Evolutionary conservation across 306 rosid species (phyloP), one percentile per base, ranked within the genome.

Genomic region (Lupinus albus): DNA sequence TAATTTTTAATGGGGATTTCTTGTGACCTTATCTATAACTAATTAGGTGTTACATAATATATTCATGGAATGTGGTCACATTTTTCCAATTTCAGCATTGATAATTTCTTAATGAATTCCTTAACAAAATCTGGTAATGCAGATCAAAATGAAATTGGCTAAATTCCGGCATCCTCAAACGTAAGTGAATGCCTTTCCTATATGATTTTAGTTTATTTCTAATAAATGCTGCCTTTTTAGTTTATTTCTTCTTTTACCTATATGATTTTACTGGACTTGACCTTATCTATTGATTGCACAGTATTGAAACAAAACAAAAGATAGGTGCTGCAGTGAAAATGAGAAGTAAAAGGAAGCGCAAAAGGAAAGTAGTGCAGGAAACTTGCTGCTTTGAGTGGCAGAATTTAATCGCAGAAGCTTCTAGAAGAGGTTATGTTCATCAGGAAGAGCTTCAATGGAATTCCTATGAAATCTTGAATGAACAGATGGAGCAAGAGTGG

Each of bases 91-190:
- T 58, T 51, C n/a, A 7, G 49, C 49, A 12, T 45, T 12, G 49
- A 12, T 45, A 45, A 45, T 53, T 66, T 51, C 45, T 69, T 36
- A 2, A 25, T 64, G 76, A 12, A 41, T 72, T 38, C 61, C 59
- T 66, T 60, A 10, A 57, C 12, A 56, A 76, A 75, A 32, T 71
- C 73, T 76, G 69, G 44, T 33, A 41, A 55, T 78, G 83, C 96
- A 93, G 99, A 86, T 93, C 70, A 93, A 79, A 82, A 85, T 88
- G 90, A 93, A 93, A 86, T 83, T 93, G 76, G 56, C 38, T 62
- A 90, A 82, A 56, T 81, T 80, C 6, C 96, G 99, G 68, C 99
- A 86, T 84, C 82, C 95, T 61, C 99, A 93, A 76, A 88, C 87
- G 99, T 88, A 55, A 68, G 91, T 75, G 55, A 71, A 17, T 56